Conservation (phyloP, 805 yeast species). For the Huiozyma naganishii region DNA sequence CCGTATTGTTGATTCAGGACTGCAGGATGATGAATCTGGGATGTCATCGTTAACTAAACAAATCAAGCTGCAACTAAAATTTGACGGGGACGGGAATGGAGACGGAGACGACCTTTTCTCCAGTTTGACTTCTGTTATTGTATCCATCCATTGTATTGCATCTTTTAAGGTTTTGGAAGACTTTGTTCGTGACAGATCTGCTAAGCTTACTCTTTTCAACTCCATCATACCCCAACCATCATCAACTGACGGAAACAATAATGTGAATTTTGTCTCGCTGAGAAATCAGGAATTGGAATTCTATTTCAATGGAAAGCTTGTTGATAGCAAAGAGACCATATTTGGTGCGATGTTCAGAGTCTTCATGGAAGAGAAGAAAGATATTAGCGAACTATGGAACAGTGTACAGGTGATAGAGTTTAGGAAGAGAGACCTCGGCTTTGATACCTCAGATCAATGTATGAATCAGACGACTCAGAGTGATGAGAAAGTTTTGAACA, state of each 20-base stretch:
- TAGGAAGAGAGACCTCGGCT: slow-evolving; percentile 18
- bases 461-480: slow-evolving; percentile 9
- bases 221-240: slow-evolving; percentile 1
- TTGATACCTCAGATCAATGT: slow-evolving; percentile 12
- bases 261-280: slow-evolving; percentile 1
- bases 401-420: slow-evolving; percentile 42
- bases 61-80: slow-evolving; percentile 44
- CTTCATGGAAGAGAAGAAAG: slow-evolving; percentile 30
- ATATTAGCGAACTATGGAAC: slow-evolving; percentile 47
- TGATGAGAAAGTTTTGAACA: slow-evolving; percentile 9
- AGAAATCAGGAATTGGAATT: slow-evolving; percentile 42
- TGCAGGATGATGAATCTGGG: slow-evolving; percentile 31
- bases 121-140: slow-evolving; percentile 21
- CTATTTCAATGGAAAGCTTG: slow-evolving; percentile 41
- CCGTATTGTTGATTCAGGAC: slow-evolving; percentile 40
- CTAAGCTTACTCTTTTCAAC: slow-evolving; percentile 18
- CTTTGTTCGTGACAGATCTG: slow-evolving; percentile 32
- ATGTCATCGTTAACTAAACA: slow-evolving; percentile 63
- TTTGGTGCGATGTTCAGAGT: slow-evolving; percentile 62
- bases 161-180: slow-evolving; percentile 36
- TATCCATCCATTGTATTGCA: slow-evolving; percentile 44
- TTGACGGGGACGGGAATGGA: slow-evolving; percentile 25
- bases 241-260: neutral
- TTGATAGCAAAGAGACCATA: slow-evolving; percentile 59
- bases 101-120: slow-evolving; percentile 17